Percentiles rank a stretch among this genome's conserved stretches.
Conservation (phyloP, 495 filamentous ascomycete species). For the Melanomma pulvis-pyrius region DNA sequence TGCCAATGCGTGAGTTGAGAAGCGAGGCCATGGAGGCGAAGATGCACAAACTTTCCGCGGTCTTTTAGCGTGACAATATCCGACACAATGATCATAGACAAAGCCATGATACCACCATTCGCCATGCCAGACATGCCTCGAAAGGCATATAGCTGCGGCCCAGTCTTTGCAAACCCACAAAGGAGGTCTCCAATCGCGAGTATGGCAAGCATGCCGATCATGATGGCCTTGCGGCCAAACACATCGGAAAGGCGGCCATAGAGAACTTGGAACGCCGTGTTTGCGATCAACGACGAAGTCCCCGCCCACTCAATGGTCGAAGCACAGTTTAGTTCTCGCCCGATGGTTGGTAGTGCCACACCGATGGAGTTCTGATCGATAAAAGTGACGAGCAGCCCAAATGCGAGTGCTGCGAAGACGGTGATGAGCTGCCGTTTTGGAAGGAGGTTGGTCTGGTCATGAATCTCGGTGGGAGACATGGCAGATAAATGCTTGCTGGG, state of each 20-base stretch:
- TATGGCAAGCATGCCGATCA: conserved; percentile 46
- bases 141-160: conserved; percentile 59
- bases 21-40: neutral
- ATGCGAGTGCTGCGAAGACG: conserved; percentile 58
- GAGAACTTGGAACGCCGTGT: conserved; percentile 68
- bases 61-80: conserved; percentile 47
- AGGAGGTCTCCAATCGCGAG: conserved; percentile 58
- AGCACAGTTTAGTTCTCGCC: conserved; percentile 57
- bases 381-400: conserved; percentile 59
- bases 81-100: conserved; percentile 46
- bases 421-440: conserved; percentile 59
- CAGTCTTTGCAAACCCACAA: conserved; percentile 55
- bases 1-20: conserved; percentile 9
- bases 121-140: conserved; percentile 59
- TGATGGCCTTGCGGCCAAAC: conserved; percentile 59
- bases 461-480: conserved; percentile 20
- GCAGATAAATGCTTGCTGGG: neutral
- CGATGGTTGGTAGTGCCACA: conserved; percentile 63
- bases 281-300: conserved; percentile 74
- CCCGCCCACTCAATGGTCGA: conserved; percentile 72
- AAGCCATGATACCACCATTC: conserved; percentile 45
- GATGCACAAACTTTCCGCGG: conserved; percentile 40
- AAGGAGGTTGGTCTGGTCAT: conserved; percentile 59
- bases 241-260: conserved; percentile 63
- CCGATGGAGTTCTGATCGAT: conserved; percentile 68